Base-by-base conservation (phyloP, 2,329 filamentous ascomycete genomes). In the Alternaria triticina region DNA sequence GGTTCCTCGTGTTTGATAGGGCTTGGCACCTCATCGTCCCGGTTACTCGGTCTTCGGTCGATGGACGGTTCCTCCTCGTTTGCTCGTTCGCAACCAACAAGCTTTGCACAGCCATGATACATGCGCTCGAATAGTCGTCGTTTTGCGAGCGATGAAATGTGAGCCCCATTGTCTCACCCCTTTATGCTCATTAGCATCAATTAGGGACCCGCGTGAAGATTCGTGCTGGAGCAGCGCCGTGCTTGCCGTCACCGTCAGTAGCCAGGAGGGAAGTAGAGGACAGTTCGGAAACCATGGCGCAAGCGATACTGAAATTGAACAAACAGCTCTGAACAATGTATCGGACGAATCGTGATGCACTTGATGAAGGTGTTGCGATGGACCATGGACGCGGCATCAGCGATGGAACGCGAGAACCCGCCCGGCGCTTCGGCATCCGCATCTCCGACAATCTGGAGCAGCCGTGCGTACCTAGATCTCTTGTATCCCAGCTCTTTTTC, bases 381-480 rank as follows among this genome's bases (percentile, higher is more conserved):
- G 40, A 25, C 30, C 11, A 13, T 28, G 57, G 50, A 25, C 30
- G 45, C 44, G 45, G 43, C 27, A 28, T n/a, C 15, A 25, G 28
- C 49, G 30, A 52, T 33, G 20, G 30, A 20, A n/a, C 22, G 11
- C 12, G 20, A 28, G 49, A 36, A n/a, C 13, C 40, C 33, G 22
- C 51, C 55, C 57, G 57, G 57, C n/a, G 40, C 13, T 28, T 49
- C 57, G 57, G 51, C 43, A 5, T 49, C 33, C 28, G 33, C 8
- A 13, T 23, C 33, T 22, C 20, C 30, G 40, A 44, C 28, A 23
- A 5, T 22, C 27, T 9, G 15, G 25, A 28, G 51, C 25, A 43
- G 27, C 43, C 40, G 51, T 55, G 50, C 45, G 28, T 23, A n/a
- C 4, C 4, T 36, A 36, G 15, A 7, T 36, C 33, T 36, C 33